Conservation (phyloP, 768 basidiomycete species). For the Lentinula sp. region DNA sequence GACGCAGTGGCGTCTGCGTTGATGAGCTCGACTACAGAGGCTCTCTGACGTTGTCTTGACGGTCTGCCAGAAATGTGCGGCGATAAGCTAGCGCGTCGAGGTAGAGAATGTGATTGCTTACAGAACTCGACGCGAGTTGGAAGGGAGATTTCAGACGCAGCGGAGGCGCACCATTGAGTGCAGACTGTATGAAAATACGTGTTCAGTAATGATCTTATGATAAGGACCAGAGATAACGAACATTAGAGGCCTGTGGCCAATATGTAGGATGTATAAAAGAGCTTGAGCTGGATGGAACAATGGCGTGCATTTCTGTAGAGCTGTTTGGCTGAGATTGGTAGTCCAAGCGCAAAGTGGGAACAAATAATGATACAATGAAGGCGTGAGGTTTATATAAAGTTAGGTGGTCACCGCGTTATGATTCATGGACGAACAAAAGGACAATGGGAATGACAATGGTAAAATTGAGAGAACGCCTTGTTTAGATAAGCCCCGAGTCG, state of each 20-base stretch:
- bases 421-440: background rate
- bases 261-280: constrained; percentile 20
- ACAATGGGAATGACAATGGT: background rate
- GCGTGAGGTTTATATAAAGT: background rate
- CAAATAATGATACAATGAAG: constrained; percentile 3
- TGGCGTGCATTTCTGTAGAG: constrained; percentile 1
- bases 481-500: background rate
- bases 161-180: constrained; percentile 3
- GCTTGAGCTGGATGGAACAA: constrained; percentile 20
- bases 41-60: constrained; percentile 13
- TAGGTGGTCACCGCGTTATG: background rate
- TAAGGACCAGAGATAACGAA: constrained; percentile 9
- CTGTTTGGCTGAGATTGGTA: constrained; percentile 12
- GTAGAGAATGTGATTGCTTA: background rate
- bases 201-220: background rate
- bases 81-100: background rate
- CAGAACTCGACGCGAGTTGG: constrained; percentile 12
- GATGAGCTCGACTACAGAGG: constrained; percentile 31
- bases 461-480: background rate
- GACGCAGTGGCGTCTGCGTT: constrained; percentile 35
- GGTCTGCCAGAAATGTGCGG: constrained; percentile 13
- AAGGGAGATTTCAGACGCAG: constrained; percentile 19
- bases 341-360: constrained; percentile 10
- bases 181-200: background rate
- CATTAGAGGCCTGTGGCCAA: constrained; percentile 18